phyloP scores from a whole-genome alignment of 179 eudicot genomes.

The Corrigiola litoralis region DNA sequence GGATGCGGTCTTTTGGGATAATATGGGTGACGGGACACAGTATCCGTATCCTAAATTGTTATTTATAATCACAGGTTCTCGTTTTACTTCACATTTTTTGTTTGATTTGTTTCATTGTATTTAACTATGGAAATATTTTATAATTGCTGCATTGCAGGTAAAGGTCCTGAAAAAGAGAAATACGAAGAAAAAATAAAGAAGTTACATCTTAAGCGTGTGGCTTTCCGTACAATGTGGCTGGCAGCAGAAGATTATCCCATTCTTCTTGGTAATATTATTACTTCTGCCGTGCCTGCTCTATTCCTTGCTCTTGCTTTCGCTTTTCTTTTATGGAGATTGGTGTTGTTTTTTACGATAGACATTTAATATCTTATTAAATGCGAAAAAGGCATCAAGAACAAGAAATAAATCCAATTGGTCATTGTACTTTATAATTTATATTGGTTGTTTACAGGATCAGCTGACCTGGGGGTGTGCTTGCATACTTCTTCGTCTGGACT shows the following conservation, averaged over 20 bases:
- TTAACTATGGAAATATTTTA: neutral
- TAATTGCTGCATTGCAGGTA: slow-evolving; percentile 41
- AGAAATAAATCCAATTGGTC: too few relatives aligned
- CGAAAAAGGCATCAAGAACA: too few relatives aligned
- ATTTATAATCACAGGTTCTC: slow-evolving; percentile 83
- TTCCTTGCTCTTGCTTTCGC: neutral
- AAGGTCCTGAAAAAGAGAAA: slow-evolving; percentile 92
- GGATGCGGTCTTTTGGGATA: slow-evolving; percentile 60
- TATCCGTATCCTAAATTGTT: slow-evolving; percentile 69
- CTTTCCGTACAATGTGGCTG: slow-evolving; percentile 98
- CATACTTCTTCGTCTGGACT: slow-evolving; percentile 98
- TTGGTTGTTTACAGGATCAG: slow-evolving; percentile 58
- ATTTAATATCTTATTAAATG: too few relatives aligned
- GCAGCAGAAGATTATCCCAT: slow-evolving; percentile 89
- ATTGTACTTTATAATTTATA: neutral
- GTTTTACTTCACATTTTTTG: neutral
- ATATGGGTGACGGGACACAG: slow-evolving; percentile 51
- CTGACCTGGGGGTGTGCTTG: slow-evolving; percentile 93
- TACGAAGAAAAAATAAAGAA: slow-evolving; percentile 80
- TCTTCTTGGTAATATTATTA: slow-evolving; percentile 63
- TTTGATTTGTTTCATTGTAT: neutral
- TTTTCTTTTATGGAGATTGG: neutral
- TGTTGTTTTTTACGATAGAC: too few relatives aligned
- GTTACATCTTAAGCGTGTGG: slow-evolving; percentile 82
- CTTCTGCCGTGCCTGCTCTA: neutral